A percentile compares a stretch with the other conserved stretches of the same genome.
These are phyloP conservation scores for Leucosporidium scottii DNA, from an alignment of 768 basidiomycete species.

Conservation along the genomic window DNA sequence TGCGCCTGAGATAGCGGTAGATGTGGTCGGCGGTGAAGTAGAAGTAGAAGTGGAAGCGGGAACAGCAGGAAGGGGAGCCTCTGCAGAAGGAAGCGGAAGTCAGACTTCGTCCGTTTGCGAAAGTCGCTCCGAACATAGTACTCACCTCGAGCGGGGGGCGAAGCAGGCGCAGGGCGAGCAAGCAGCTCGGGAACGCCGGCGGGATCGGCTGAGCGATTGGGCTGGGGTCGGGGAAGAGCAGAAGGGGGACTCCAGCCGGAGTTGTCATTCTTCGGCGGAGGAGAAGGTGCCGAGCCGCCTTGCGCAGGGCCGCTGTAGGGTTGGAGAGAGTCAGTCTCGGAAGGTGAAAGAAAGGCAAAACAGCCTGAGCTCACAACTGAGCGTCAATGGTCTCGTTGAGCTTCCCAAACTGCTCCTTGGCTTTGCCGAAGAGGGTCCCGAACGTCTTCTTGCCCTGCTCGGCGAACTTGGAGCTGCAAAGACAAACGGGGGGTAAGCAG, in stretches of 20 bases:
- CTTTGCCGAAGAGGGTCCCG: conserved; percentile 15
- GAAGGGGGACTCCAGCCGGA: neutral
- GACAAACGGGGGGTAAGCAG: neutral
- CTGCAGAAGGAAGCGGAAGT: neutral
- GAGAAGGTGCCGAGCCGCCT: neutral
- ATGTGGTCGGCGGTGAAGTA: too few relatives aligned
- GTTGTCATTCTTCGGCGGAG: conserved; percentile 7
- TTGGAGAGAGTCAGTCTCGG: neutral
- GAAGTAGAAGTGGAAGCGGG: too few relatives aligned
- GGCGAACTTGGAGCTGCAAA: conserved; percentile 20
- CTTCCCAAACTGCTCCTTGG: conserved; percentile 23
- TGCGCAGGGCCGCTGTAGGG: neutral
- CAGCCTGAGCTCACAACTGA: too few relatives aligned
- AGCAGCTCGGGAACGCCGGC: neutral
- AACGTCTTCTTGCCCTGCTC: conserved; percentile 27
- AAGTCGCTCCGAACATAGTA: too few relatives aligned
- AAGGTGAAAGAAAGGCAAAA: accelerated
- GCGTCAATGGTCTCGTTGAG: conserved; percentile 18
- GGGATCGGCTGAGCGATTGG: neutral
- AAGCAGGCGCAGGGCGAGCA: neutral
- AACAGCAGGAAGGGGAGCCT: neutral
- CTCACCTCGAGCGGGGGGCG: neutral
- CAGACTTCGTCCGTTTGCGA: too few relatives aligned
- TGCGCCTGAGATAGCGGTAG: too few relatives aligned
- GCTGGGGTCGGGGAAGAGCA: neutral